Conservation (phyloP, 1,284 basidiomycete genomes). For the Xanthoconium separans region DNA sequence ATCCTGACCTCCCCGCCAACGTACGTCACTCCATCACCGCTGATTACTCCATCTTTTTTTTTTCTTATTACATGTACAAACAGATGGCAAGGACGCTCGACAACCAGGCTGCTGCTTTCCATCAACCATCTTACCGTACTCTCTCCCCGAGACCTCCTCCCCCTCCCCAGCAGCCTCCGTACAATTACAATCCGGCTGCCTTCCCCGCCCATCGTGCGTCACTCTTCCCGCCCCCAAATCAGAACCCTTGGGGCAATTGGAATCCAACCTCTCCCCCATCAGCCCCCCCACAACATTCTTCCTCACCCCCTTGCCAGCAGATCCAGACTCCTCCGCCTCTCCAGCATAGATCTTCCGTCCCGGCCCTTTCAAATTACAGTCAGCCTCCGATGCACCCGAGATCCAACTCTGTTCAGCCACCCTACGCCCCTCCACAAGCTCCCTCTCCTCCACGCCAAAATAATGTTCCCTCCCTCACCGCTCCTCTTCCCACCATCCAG, state of each 20-base stretch:
- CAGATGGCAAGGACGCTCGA: conserved; percentile 68
- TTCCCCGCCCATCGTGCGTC: conserved; percentile 18
- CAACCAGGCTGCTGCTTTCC: conserved; percentile 36
- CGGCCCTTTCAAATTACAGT: conserved; percentile 9
- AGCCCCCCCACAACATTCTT: conserved; percentile 19
- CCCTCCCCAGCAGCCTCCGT: conserved; percentile 15
- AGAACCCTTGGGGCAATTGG: conserved; percentile 15
- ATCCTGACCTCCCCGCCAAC: conserved; percentile 62
- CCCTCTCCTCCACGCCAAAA: conserved; percentile 28
- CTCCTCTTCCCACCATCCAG: conserved; percentile 60
- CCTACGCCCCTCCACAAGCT: conserved; percentile 26
- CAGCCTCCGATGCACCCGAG: conserved; percentile 21
- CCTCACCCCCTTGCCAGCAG: conserved; percentile 17
- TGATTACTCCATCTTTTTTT: conserved; percentile 11
- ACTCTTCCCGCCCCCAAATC: conserved; percentile 14
- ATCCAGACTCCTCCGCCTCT: conserved; percentile 19
- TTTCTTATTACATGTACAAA: conserved; percentile 21
- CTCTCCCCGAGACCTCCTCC: conserved; percentile 23
- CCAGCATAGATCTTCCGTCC: conserved; percentile 22
- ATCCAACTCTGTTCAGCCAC: conserved; percentile 18
- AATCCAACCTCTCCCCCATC: conserved; percentile 12
- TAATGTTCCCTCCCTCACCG: conserved; percentile 55
- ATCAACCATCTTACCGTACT: conserved; percentile 20
- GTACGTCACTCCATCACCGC: conserved; percentile 38
- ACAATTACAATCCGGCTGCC: conserved; percentile 12